These are phyloP conservation scores for Eimeria brunetti DNA, from an alignment of 169 alveolate genomes.

Conservation along the genomic window DNA sequence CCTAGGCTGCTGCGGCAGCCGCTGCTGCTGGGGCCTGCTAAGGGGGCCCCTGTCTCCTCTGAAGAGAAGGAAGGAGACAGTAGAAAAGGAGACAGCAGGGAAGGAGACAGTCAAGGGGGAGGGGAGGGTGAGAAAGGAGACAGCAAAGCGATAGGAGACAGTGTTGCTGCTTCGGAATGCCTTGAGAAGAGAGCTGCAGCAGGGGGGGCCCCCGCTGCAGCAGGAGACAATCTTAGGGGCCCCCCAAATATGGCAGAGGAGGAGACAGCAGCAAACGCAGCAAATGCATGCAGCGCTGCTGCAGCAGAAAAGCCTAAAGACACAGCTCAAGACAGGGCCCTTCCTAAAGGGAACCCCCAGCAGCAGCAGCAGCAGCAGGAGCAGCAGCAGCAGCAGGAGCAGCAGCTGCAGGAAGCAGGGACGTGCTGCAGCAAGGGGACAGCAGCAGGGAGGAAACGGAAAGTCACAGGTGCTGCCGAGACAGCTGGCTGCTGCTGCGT, in stretches of 20 bases:
- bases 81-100: no score
- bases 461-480: neutral
- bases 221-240: neutral
- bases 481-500: no score
- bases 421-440: neutral
- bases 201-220: neutral
- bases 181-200: neutral
- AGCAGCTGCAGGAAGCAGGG: neutral
- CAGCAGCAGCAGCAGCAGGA: neutral
- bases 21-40: no score
- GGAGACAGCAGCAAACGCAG: neutral
- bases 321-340: no score
- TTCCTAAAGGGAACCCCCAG: neutral
- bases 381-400: neutral
- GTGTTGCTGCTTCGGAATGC: neutral
- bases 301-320: no score
- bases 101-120: no score
- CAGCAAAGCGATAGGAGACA: neutral
- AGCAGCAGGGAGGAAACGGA: neutral
- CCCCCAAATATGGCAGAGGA: neutral
- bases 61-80: no score
- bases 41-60: no score
- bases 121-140: neutral
- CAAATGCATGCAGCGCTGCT: no score
- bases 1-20: no score